A percentile compares a stretch with the other conserved stretches of the same genome.
These are phyloP conservation scores for Saccharomyces kudriavzevii DNA, from an alignment of 805 yeast genomes.

Conservation along the genomic window DNA sequence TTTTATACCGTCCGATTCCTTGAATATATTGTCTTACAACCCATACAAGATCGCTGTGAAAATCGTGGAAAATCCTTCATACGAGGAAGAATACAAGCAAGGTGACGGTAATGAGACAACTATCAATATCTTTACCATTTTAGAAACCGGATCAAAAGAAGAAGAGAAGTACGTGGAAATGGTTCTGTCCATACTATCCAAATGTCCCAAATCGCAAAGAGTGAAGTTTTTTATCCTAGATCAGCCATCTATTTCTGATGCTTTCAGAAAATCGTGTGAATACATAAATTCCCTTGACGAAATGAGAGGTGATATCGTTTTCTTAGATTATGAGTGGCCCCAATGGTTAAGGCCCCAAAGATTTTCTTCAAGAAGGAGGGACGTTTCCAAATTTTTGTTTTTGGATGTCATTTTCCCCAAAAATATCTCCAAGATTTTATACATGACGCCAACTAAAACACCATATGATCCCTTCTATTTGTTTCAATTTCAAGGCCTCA, in stretches of 20 bases:
- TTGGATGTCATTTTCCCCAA: slow-evolving; percentile 83
- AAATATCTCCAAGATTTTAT: slow-evolving; percentile 63
- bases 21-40: slow-evolving; percentile 12
- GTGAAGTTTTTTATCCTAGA: slow-evolving; percentile 85
- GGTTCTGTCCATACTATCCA: slow-evolving; percentile 8
- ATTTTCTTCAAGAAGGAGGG: slow-evolving; percentile 68
- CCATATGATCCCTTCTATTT: slow-evolving; percentile 73
- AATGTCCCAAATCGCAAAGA: background rate
- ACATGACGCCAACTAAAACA: slow-evolving; percentile 65
- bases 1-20: slow-evolving; percentile 8
- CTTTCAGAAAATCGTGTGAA: slow-evolving; percentile 53
- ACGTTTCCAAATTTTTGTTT: slow-evolving; percentile 85
- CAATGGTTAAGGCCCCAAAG: slow-evolving; percentile 73
- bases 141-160: slow-evolving; percentile 9
- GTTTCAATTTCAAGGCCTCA: slow-evolving; percentile 17
- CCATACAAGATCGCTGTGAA: slow-evolving; percentile 18
- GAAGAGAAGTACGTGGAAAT: slow-evolving; percentile 12
- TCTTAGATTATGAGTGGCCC: slow-evolving; percentile 91
- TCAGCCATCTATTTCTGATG: slow-evolving; percentile 40
- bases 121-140: slow-evolving; percentile 18
- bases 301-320: slow-evolving; percentile 33
- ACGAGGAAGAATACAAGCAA: background rate
- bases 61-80: background rate
- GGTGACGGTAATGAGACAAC: background rate
- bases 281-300: slow-evolving; percentile 5